Conservation (phyloP, 1,284 basidiomycete species). For the Sanghuangporus weigelae region DNA sequence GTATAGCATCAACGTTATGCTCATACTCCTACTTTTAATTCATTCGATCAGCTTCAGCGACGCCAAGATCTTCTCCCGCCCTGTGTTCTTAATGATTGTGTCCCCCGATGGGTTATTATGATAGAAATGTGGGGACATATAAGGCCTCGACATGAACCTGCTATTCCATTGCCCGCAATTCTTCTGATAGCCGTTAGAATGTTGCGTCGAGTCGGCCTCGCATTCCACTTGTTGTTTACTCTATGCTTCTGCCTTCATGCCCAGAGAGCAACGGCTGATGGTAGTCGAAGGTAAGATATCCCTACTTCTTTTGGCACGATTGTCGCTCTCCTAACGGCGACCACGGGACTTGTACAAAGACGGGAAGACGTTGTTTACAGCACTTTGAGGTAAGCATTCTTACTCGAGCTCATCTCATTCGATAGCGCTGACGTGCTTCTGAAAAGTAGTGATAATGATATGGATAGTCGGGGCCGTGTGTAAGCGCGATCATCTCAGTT, state of each 20-base stretch:
- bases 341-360: neutral
- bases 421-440: neutral
- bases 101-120: neutral
- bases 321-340: neutral
- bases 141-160: neutral
- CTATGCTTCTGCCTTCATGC: neutral
- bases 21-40: neutral
- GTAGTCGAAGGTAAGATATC: neutral
- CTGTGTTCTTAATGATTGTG: neutral
- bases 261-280: neutral
- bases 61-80: neutral
- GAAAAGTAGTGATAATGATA: neutral
- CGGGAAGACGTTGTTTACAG: neutral
- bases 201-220: neutral
- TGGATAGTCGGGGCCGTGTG: neutral
- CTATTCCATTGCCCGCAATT: neutral
- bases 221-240: neutral
- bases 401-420: neutral
- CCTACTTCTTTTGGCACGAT: neutral
- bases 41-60: neutral
- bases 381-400: neutral
- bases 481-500: slow-evolving; percentile 1
- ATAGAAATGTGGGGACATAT: neutral
- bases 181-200: neutral
- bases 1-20: neutral